A percentile compares a stretch with the other conserved stretches of the same genome.
Conservation (phyloP, 768 basidiomycete species). For the Lentinula sp. region DNA sequence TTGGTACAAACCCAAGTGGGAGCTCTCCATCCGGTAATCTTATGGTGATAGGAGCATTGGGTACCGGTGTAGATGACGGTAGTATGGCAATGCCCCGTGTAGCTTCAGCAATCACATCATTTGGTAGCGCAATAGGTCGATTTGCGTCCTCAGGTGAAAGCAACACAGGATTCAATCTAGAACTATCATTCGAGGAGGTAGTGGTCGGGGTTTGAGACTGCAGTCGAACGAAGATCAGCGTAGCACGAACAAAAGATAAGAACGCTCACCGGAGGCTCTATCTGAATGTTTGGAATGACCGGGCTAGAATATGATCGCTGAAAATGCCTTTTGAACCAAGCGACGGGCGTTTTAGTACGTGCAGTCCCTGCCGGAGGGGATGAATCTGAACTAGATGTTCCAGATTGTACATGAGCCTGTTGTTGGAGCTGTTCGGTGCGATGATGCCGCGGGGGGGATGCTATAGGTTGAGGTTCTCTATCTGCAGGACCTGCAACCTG, state of each 20-base stretch:
- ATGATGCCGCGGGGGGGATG: neutral
- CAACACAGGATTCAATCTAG: constrained; percentile 1
- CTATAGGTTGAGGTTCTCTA: neutral
- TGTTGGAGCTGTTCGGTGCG: neutral
- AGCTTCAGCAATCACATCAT: constrained; percentile 2
- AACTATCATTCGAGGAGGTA: neutral
- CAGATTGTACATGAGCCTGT: neutral
- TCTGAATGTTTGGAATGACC: constrained; percentile 4
- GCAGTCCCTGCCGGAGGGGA: constrained; percentile 2
- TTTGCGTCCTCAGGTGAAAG: constrained; percentile 4
- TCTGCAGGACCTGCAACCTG: neutral
- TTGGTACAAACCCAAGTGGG: constrained; percentile 6
- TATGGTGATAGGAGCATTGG: constrained; percentile 1
- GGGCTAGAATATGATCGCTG: constrained; percentile 10
- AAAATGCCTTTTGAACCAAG: constrained; percentile 9
- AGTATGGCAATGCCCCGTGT: constrained; percentile 3
- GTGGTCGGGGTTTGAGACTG: constrained; percentile 5
- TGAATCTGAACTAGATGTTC: neutral
- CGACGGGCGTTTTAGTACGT: constrained; percentile 8
- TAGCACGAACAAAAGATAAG: neutral
- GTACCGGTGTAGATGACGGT: constrained; percentile 5
- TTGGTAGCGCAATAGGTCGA: constrained; percentile 3
- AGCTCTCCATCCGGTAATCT: constrained; percentile 3
- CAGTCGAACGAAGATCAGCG: neutral
- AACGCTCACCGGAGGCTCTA: constrained; percentile 9